A percentile compares a stretch with the other conserved stretches of the same genome.
Evolutionary conservation across 2,329 filamentous ascomycete genomes (phyloP).

Genomic region (Penicillium sp.): DNA sequence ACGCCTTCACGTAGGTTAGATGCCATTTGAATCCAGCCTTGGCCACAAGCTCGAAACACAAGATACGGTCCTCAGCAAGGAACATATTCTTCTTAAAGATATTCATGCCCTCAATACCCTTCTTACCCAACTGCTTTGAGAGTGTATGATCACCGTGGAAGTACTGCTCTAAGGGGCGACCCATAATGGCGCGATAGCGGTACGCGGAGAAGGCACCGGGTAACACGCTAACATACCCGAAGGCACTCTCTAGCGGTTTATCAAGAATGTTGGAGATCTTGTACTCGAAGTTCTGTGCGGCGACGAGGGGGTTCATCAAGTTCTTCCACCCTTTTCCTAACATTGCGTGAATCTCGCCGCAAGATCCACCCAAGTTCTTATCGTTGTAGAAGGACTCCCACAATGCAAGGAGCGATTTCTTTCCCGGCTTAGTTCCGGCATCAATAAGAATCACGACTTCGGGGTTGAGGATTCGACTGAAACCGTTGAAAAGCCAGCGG

Average conservation of each 20-base stretch:
- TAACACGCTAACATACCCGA: constrained; percentile 92
- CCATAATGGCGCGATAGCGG: constrained; percentile 93
- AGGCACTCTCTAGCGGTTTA: constrained; percentile 89
- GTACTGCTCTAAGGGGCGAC: constrained; percentile 88
- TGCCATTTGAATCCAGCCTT: constrained; percentile 99
- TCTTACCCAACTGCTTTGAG: constrained; percentile 86
- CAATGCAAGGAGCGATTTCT: constrained; percentile 77
- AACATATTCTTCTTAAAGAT: constrained; percentile 99
- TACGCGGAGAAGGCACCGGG: constrained; percentile 97
- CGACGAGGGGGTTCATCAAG: constrained; percentile 84
- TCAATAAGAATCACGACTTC: constrained; percentile 92
- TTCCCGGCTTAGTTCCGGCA: constrained; percentile 88
- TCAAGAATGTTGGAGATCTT: constrained; percentile 98
- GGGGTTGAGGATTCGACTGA: constrained; percentile 88
- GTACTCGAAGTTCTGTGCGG: constrained; percentile 97
- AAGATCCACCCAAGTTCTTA: constrained; percentile 93
- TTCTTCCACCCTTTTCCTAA: constrained; percentile 80
- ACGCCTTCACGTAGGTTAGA: constrained; percentile 92
- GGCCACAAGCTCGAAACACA: constrained; percentile 95
- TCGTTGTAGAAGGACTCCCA: constrained; percentile 99
- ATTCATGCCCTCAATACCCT: constrained; percentile 99
- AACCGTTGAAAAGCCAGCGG: constrained; percentile 93
- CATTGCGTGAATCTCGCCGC: constrained; percentile 97
- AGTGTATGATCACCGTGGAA: constrained; percentile 98
- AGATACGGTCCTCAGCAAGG: constrained; percentile 97